These are phyloP conservation scores for Epichloe brachyelytri DNA, from an alignment of 2,329 filamentous ascomycete genomes.

Conservation along the genomic window DNA sequence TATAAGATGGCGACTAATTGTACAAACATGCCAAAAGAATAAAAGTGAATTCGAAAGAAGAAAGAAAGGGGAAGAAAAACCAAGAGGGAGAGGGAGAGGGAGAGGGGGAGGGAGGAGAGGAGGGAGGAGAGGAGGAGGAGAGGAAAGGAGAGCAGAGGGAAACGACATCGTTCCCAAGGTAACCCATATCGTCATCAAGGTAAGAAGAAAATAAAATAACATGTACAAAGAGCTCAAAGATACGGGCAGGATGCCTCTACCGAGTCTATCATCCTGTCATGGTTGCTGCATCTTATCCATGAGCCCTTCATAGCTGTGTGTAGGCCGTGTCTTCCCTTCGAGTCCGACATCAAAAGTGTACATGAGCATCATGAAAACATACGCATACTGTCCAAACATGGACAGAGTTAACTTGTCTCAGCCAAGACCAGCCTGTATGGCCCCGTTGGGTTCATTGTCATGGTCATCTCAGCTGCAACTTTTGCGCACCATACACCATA, in stretches of 20 bases:
- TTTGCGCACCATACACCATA: too few species aligned
- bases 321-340: not conserved
- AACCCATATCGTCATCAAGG: not conserved
- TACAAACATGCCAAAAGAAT: slow-evolving; percentile 3
- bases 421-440: not conserved
- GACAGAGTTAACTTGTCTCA: not conserved
- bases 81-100: not conserved
- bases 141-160: not conserved
- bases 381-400: not conserved
- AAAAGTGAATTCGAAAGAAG: not conserved
- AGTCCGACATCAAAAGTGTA: not conserved
- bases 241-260: not conserved
- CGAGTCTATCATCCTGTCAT: not conserved
- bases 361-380: slow-evolving; percentile 1
- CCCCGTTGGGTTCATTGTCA: not conserved
- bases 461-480: too few species aligned
- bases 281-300: not conserved
- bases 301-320: not conserved
- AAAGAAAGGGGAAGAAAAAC: not conserved
- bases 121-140: not conserved
- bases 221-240: not conserved
- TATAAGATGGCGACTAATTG: not conserved
- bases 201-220: slow-evolving; percentile 1
- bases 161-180: too few species aligned
- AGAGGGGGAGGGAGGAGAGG: not conserved